Evolutionary conservation across 2,329 filamentous ascomycete genomes (phyloP).

Genomic region (Chaetomium strumarium): DNA sequence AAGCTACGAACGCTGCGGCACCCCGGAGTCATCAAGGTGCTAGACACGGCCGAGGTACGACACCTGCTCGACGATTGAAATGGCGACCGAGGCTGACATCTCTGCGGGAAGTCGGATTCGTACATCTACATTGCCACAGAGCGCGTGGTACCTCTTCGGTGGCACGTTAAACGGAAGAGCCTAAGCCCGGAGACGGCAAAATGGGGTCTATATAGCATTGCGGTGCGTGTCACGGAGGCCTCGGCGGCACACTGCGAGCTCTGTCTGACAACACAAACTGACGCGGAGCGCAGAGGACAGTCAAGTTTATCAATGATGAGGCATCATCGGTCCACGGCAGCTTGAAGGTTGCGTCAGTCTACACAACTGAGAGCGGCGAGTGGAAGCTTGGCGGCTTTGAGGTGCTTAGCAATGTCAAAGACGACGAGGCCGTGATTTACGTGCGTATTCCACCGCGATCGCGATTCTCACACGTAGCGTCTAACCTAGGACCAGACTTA

Average conservation of each 20-base stretch:
- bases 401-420: constrained; percentile 87
- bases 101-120: constrained; percentile 65
- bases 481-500: constrained; percentile 55
- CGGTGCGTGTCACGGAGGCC: constrained; percentile 46
- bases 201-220: constrained; percentile 87
- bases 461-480: not conserved
- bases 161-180: constrained; percentile 85
- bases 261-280: constrained; percentile 1
- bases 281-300: constrained; percentile 58
- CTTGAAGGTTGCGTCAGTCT: constrained; percentile 79
- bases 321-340: constrained; percentile 87
- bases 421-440: constrained; percentile 90
- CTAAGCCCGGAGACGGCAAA: constrained; percentile 88
- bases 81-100: constrained; percentile 13
- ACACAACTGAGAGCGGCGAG: constrained; percentile 91
- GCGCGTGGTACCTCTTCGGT: constrained; percentile 75
- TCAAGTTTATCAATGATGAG: constrained; percentile 95
- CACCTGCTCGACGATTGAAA: not conserved
- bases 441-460: constrained; percentile 35
- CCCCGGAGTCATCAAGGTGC: constrained; percentile 86
- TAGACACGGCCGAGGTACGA: constrained; percentile 86
- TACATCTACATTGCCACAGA: constrained; percentile 97
- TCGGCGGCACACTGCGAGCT: not conserved
- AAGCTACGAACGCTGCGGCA: constrained; percentile 91
- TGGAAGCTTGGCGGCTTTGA: constrained; percentile 97